Conservation (phyloP, 2,329 filamentous ascomycete species). For the Alternaria burnsii region DNA sequence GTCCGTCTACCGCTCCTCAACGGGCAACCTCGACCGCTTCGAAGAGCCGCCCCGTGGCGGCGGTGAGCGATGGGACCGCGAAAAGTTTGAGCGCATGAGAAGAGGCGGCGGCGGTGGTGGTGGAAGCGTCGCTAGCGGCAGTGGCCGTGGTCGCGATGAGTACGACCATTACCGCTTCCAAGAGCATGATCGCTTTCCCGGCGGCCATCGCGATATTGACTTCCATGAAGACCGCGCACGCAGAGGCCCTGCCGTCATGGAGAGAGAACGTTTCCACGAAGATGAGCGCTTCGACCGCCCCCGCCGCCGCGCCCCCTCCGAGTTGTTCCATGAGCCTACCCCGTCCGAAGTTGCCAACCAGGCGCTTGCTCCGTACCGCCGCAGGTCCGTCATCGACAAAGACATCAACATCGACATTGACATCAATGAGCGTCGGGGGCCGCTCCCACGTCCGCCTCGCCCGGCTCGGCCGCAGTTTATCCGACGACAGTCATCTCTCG, state of each 20-base stretch:
- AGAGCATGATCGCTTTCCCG: conserved; percentile 55
- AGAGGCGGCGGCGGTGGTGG: conserved; percentile 20
- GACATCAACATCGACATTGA: conserved; percentile 60
- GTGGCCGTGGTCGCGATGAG: conserved; percentile 40
- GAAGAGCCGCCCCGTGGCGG: conserved; percentile 47
- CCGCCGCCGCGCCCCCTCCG: conserved; percentile 50
- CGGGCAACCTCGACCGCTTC: conserved; percentile 54
- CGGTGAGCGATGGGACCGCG: conserved; percentile 59
- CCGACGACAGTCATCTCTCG: conserved; percentile 85
- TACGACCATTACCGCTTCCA: conserved; percentile 52
- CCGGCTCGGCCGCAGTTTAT: conserved; percentile 75
- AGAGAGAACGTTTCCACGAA: conserved; percentile 63
- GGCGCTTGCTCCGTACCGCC: conserved; percentile 66
- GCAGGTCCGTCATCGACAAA: conserved; percentile 65
- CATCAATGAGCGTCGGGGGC: conserved; percentile 51
- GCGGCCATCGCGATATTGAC: conserved; percentile 53
- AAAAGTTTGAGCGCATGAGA: conserved; percentile 59
- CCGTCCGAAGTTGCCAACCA: conserved; percentile 59
- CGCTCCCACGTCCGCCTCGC: conserved; percentile 57
- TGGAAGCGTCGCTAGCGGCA: conserved; percentile 13
- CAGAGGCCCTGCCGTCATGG: conserved; percentile 47
- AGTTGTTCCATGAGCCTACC: conserved; percentile 58
- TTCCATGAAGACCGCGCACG: conserved; percentile 56
- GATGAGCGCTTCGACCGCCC: conserved; percentile 60
- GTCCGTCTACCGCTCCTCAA: conserved; percentile 49